These are phyloP conservation scores for Notholithocarpus densiflorus DNA, from an alignment of 306 rosid species.

Conservation along the genomic window DNA sequence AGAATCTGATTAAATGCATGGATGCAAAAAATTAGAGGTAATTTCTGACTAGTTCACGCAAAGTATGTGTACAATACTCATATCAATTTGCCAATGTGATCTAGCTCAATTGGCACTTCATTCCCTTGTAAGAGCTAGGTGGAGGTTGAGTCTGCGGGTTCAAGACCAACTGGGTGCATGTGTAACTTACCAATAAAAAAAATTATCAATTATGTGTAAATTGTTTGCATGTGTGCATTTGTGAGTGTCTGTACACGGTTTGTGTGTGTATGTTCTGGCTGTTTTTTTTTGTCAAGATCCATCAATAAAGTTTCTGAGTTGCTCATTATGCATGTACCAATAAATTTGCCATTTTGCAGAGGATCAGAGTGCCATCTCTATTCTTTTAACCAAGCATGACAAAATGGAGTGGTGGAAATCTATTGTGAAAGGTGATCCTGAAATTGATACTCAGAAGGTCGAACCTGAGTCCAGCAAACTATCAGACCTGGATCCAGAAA, in stretches of 20 bases:
- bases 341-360: constrained; percentile 46
- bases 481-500: constrained; percentile 84
- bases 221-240: neutral
- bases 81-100: too few relatives aligned
- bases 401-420: constrained; percentile 99
- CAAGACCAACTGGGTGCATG: too few relatives aligned
- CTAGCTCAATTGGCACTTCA: too few relatives aligned
- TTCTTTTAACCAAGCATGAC: constrained; percentile 90
- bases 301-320: neutral
- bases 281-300: neutral
- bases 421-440: constrained; percentile 88
- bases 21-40: neutral
- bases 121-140: too few relatives aligned
- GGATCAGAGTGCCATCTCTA: constrained; percentile 72
- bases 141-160: too few relatives aligned
- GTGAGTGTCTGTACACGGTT: neutral
- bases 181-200: neutral
- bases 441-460: constrained; percentile 82
- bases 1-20: neutral
- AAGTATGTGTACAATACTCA: neutral
- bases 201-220: neutral
- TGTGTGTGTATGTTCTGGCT: neutral
- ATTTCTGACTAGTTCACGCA: neutral
- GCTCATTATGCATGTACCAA: neutral
- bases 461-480: constrained; percentile 93